phyloP scores from a whole-genome alignment of 1,284 basidiomycete species.

The Ustilago shanxiensis region DNA sequence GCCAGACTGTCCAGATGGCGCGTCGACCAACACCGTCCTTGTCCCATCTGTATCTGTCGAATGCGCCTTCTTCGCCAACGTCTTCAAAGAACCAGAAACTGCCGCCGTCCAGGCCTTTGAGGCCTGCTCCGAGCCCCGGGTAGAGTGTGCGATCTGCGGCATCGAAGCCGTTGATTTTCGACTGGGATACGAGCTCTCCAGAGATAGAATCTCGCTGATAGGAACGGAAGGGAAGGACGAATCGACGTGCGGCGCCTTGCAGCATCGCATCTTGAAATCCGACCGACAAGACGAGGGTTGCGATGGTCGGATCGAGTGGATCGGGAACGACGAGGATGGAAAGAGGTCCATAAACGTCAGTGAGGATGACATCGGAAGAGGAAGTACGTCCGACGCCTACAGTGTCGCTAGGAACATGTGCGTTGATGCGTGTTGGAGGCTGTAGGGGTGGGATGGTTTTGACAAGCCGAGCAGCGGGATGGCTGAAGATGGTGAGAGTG shows the following conservation, averaged over 20 bases:
- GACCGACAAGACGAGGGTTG: slow-evolving; percentile 47
- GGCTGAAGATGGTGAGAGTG: slow-evolving; percentile 43
- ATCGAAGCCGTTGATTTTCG: slow-evolving; percentile 35
- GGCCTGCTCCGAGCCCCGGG: slow-evolving; percentile 46
- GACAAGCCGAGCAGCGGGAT: slow-evolving; percentile 48
- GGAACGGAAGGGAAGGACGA: slow-evolving; percentile 53
- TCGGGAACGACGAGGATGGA: slow-evolving; percentile 45
- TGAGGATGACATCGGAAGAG: slow-evolving; percentile 29
- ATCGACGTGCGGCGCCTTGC: slow-evolving; percentile 36
- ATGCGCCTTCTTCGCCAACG: slow-evolving; percentile 47
- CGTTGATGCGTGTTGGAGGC: slow-evolving; percentile 37
- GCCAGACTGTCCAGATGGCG: slow-evolving; percentile 58
- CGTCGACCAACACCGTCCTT: slow-evolving; percentile 35
- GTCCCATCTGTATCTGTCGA: slow-evolving; percentile 40
- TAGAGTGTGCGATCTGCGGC: slow-evolving; percentile 37
- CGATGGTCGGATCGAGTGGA: slow-evolving; percentile 40
- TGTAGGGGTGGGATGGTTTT: slow-evolving; percentile 45
- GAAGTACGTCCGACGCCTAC: slow-evolving; percentile 32
- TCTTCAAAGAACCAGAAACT: slow-evolving; percentile 61
- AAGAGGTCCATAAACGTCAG: slow-evolving; percentile 45
- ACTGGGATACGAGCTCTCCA: slow-evolving; percentile 20
- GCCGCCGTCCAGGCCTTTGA: slow-evolving; percentile 48
- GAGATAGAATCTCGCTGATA: slow-evolving; percentile 33
- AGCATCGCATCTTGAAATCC: slow-evolving; percentile 26
- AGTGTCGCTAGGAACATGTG: slow-evolving; percentile 32